Percentiles rank a stretch among this genome's conserved stretches.
Conservation (phyloP, 2,329 filamentous ascomycete genomes). For the Talaromyces amestolkiae region DNA sequence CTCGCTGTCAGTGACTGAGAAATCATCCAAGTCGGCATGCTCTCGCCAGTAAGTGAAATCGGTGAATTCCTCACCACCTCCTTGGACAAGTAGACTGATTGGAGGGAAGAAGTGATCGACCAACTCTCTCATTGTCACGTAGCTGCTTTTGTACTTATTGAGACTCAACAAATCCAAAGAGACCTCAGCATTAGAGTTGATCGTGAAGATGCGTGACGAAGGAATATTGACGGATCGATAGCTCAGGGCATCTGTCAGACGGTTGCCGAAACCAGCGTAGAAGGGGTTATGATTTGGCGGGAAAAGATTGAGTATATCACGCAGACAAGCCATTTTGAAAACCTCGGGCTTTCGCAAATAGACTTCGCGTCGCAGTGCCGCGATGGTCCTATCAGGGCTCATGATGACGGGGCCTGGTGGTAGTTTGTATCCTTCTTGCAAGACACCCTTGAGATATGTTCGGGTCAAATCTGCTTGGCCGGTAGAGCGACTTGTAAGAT, state of each 20-base stretch:
- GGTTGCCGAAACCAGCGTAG: constrained; percentile 95
- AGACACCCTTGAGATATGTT: constrained; percentile 82
- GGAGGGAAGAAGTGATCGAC: constrained; percentile 98
- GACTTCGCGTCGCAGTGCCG: constrained; percentile 84
- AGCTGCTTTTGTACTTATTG: constrained; percentile 94
- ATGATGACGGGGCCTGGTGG: constrained; percentile 92
- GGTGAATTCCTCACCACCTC: constrained; percentile 89
- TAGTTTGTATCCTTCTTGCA: constrained; percentile 80
- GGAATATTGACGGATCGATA: constrained; percentile 97
- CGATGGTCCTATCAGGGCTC: constrained; percentile 91
- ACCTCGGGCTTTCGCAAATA: constrained; percentile 96
- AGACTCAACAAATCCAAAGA: constrained; percentile 84
- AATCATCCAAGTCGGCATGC: constrained; percentile 79
- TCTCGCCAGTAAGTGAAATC: constrained; percentile 98
- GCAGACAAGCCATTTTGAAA: constrained; percentile 98
- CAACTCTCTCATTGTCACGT: constrained; percentile 94
- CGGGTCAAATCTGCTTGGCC: constrained; percentile 90
- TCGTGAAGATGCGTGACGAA: constrained; percentile 91
- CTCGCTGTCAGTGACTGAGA: constrained; percentile 75
- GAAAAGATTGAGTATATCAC: constrained; percentile 90
- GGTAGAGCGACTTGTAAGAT: constrained; percentile 89
- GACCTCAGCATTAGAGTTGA: constrained; percentile 96
- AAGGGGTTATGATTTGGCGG: constrained; percentile 75
- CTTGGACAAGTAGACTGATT: constrained; percentile 78
- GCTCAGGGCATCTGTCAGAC: constrained; percentile 90